Conservation (phyloP, 2,329 filamentous ascomycete species). For the Botrytis fabae region DNA sequence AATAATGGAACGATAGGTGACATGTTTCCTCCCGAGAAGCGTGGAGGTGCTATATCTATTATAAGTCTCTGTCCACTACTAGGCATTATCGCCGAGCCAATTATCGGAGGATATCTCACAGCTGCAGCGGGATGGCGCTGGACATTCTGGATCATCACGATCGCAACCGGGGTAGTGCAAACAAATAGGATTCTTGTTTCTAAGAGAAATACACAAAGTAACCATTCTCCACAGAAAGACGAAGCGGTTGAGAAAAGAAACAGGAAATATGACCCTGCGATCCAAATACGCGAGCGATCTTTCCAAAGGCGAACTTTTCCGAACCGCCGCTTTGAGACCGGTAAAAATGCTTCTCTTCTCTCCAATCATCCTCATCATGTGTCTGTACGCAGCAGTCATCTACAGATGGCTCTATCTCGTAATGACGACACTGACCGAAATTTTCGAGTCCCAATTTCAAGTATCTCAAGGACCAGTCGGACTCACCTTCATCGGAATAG, state of each 20-base stretch:
- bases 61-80: slow-evolving; percentile 47
- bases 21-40: slow-evolving; percentile 58
- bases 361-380: slow-evolving; percentile 40
- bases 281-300: slow-evolving; percentile 10
- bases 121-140: slow-evolving; percentile 52
- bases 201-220: slow-evolving; percentile 52
- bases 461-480: slow-evolving; percentile 42
- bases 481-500: slow-evolving; percentile 43
- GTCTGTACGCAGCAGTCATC: slow-evolving; percentile 40
- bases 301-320: slow-evolving; percentile 26
- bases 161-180: slow-evolving; percentile 41
- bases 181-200: slow-evolving; percentile 43
- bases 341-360: slow-evolving; percentile 41
- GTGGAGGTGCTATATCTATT: slow-evolving; percentile 55
- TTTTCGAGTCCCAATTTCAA: slow-evolving; percentile 42
- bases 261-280: slow-evolving; percentile 53
- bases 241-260: slow-evolving; percentile 48
- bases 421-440: slow-evolving; percentile 43
- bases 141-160: slow-evolving; percentile 52
- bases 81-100: slow-evolving; percentile 44
- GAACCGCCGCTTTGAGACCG: slow-evolving; percentile 41
- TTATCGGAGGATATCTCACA: slow-evolving; percentile 52
- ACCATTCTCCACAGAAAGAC: slow-evolving; percentile 49
- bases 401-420: slow-evolving; percentile 43
- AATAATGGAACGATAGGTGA: slow-evolving; percentile 64